phyloP scores from a whole-genome alignment of 129 eudicot species.

The Heracleum sosnowskyi region DNA sequence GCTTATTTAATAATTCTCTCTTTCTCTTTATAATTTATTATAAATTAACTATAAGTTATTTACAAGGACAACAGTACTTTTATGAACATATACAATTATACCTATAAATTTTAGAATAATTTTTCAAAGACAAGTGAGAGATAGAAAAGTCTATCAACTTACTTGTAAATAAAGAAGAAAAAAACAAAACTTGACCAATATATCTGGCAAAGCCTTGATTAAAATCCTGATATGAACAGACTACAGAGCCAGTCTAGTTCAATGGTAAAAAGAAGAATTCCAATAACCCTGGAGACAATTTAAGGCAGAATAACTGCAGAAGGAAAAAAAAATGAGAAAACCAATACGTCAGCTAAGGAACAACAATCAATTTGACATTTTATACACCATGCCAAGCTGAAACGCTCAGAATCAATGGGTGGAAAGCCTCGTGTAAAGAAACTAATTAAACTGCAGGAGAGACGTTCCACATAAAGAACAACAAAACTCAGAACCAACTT shows the following conservation, averaged over 20 bases:
- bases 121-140: no score
- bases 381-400: slow-evolving; percentile 32
- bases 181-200: not conserved
- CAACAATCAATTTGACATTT: slow-evolving; percentile 20
- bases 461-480: slow-evolving; percentile 20
- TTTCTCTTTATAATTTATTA: no score
- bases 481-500: slow-evolving; percentile 20
- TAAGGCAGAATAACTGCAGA: not conserved
- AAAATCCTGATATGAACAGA: not conserved
- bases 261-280: not conserved
- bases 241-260: not conserved
- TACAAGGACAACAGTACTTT: no score
- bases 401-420: slow-evolving; percentile 7
- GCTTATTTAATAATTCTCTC: no score
- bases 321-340: not conserved
- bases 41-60: no score
- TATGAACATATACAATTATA: no score
- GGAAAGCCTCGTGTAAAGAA: slow-evolving; percentile 21
- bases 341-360: not conserved
- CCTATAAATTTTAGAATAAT: no score
- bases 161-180: not conserved
- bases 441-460: slow-evolving; percentile 12
- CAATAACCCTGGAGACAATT: not conserved
- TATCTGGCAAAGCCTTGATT: not conserved
- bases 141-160: not conserved